Percentiles rank a stretch among this genome's conserved stretches.
Evolutionary conservation across 768 basidiomycete species (phyloP).

Genomic region (Boletus reticulatus): DNA sequence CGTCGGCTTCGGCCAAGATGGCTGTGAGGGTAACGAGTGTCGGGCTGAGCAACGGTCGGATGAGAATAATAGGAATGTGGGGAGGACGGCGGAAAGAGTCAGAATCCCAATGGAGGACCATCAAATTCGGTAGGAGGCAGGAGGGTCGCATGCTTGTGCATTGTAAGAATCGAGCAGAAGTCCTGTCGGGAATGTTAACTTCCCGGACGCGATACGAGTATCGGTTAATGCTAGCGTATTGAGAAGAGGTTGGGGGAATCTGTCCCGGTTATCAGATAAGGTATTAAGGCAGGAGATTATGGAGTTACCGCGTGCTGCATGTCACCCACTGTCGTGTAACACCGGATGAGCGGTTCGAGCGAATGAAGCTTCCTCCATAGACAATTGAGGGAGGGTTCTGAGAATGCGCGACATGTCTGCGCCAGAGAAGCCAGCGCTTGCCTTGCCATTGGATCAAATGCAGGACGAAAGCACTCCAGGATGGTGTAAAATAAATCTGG

Average conservation of each 20-base stretch:
- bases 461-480: background rate
- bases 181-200: background rate
- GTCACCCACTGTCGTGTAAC: background rate
- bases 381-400: conserved; percentile 7
- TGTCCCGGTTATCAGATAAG: background rate
- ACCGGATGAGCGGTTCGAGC: conserved; percentile 12
- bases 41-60: conserved; percentile 12
- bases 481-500: conserved; percentile 11
- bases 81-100: background rate
- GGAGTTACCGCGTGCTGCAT: background rate
- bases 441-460: background rate
- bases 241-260: conserved; percentile 2
- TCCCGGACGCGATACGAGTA: conserved; percentile 7
- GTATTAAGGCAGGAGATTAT: background rate
- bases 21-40: conserved; percentile 3
- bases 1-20: conserved; percentile 3
- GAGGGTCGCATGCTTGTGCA: conserved; percentile 1
- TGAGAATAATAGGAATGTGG: background rate
- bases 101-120: conserved; percentile 3
- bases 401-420: conserved; percentile 8
- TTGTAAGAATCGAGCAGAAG: conserved; percentile 3
- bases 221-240: conserved; percentile 4
- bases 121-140: conserved; percentile 8
- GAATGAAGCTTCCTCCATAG: conserved; percentile 7
- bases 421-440: conserved; percentile 4